Conservation (phyloP, 2,329 filamentous ascomycete genomes). For the Penicillium sp. region DNA sequence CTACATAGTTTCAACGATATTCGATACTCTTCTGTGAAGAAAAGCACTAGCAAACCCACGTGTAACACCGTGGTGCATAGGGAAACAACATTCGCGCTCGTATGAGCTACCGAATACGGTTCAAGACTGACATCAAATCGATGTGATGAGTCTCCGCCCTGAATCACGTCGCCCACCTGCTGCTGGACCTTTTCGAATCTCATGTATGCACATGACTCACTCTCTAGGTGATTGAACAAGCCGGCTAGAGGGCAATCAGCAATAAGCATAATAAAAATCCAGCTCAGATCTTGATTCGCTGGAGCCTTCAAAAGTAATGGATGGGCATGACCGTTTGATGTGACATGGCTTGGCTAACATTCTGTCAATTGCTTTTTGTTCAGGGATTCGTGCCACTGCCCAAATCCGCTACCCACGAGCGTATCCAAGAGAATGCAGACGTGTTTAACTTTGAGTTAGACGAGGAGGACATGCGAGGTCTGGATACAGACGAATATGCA, state of each 20-base stretch:
- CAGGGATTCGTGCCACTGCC: background rate
- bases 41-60: too few species aligned
- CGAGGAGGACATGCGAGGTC: background rate
- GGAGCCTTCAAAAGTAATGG: too few species aligned
- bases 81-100: background rate
- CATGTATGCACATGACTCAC: conserved; percentile 3
- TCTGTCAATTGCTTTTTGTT: background rate
- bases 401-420: background rate
- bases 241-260: conserved; percentile 2
- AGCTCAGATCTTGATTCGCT: too few species aligned
- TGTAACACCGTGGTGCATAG: too few species aligned
- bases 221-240: conserved; percentile 3
- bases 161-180: conserved; percentile 1
- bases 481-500: background rate
- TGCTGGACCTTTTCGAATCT: conserved; percentile 3
- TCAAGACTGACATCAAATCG: background rate
- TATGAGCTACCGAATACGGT: conserved; percentile 1
- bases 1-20: background rate
- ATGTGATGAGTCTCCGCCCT: conserved; percentile 1
- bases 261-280: too few species aligned
- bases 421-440: background rate
- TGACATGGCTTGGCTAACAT: too few species aligned
- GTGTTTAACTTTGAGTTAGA: background rate
- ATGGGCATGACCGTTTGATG: too few species aligned
- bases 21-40: too few species aligned